A percentile compares a stretch with the other conserved stretches of the same genome.
These are phyloP conservation scores for Lolium rigidum DNA, from an alignment of 176 grass and related monocot species.

Conservation along the genomic window DNA sequence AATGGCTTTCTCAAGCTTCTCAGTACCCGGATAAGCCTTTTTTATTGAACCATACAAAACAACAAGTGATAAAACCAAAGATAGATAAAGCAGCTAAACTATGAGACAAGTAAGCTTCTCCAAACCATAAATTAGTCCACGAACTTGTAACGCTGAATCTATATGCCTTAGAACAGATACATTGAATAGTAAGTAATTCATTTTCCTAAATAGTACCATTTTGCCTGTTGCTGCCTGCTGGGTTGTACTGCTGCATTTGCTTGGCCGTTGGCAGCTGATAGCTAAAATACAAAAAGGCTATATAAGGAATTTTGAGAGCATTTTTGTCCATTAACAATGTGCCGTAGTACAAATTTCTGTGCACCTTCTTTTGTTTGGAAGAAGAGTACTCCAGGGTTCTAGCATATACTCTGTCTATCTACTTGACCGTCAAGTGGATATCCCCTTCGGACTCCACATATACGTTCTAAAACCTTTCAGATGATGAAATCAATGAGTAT, in stretches of 20 bases:
- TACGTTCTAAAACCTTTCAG: not conserved
- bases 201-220: not conserved
- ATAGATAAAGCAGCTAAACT: too few species aligned
- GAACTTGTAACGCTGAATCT: not conserved
- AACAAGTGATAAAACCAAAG: too few species aligned
- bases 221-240: not conserved
- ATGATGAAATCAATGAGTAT: not conserved
- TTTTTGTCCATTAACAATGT: slow-evolving; percentile 11
- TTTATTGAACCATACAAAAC: too few species aligned
- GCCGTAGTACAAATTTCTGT: not conserved
- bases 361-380: not conserved
- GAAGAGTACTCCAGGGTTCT: not conserved
- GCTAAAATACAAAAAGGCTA: not conserved
- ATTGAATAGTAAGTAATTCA: slow-evolving; percentile 5
- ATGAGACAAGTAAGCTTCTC: too few species aligned
- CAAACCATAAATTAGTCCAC: not conserved
- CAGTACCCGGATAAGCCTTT: too few species aligned
- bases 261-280: not conserved
- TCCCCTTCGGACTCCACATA: not conserved
- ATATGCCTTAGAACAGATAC: not conserved
- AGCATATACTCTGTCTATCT: not conserved
- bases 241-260: not conserved
- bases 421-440: slow-evolving; percentile 12
- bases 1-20: not conserved
- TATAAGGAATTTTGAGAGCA: not conserved